Evolutionary conservation across 495 filamentous ascomycete genomes (phyloP).

Genomic region (Elaphomyces granulatus): DNA sequence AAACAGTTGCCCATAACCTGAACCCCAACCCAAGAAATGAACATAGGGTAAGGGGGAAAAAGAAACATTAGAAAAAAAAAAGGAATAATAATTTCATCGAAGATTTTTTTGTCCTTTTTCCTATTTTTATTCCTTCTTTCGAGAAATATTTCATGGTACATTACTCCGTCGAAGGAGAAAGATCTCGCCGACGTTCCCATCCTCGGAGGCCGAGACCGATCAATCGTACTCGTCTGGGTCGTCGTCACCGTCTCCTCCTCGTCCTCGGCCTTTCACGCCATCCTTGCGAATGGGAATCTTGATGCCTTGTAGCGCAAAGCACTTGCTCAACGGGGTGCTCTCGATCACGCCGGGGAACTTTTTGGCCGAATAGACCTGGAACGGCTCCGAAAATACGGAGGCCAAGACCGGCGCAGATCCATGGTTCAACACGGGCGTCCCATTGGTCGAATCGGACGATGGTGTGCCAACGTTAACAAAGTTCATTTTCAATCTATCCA

Average conservation of each 20-base stretch:
- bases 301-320: slow-evolving; percentile 89
- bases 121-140: too few species aligned
- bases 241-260: slow-evolving; percentile 49
- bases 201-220: too few species aligned
- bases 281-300: slow-evolving; percentile 93
- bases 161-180: too few species aligned
- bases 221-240: slow-evolving; percentile 26
- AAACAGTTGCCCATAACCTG: too few species aligned
- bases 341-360: slow-evolving; percentile 97
- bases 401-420: slow-evolving; percentile 75
- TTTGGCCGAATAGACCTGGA: slow-evolving; percentile 93
- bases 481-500: slow-evolving; percentile 54
- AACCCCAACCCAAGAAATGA: too few species aligned
- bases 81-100: too few species aligned
- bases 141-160: too few species aligned
- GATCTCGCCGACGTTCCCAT: too few species aligned
- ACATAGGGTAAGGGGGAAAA: too few species aligned
- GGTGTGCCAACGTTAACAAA: slow-evolving; percentile 69
- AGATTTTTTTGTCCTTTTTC: too few species aligned
- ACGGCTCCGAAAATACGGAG: slow-evolving; percentile 72
- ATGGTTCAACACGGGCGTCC: slow-evolving; percentile 48
- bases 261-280: slow-evolving; percentile 47
- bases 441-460: slow-evolving; percentile 21
- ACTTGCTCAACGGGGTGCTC: slow-evolving; percentile 82
- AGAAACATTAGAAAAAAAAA: too few species aligned